phyloP scores from a whole-genome alignment of 208 protist species.

The Crithidia bombi region DNA sequence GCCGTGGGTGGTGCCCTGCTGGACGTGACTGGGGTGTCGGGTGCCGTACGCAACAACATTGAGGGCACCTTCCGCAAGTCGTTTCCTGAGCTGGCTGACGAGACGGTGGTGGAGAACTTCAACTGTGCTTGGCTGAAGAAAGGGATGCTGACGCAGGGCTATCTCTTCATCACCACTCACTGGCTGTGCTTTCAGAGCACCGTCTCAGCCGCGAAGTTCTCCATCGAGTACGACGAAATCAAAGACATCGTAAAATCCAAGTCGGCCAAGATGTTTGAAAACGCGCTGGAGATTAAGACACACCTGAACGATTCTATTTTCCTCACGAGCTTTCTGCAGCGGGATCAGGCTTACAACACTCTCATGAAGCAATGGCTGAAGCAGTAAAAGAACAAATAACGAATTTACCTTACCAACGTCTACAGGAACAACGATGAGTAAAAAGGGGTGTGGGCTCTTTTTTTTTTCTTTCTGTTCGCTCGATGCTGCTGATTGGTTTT shows the following conservation, averaged over 20 bases:
- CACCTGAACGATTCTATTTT: constrained; percentile 71
- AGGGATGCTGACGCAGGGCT: constrained; percentile 52
- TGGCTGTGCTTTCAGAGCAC: constrained; percentile 74
- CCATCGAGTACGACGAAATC: constrained; percentile 83
- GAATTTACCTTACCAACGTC: too few species aligned
- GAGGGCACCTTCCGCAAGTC: constrained; percentile 63
- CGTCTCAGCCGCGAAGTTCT: constrained; percentile 47
- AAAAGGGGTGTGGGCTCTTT: too few species aligned
- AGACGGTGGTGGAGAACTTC: constrained; percentile 72
- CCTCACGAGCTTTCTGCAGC: constrained; percentile 67
- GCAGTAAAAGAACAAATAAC: constrained; percentile 36
- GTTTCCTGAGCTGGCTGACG: constrained; percentile 57
- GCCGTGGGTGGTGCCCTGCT: constrained; percentile 69
- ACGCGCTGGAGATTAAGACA: constrained; percentile 67
- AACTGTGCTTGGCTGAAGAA: constrained; percentile 56
- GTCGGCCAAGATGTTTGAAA: constrained; percentile 69
- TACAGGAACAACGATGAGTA: too few species aligned
- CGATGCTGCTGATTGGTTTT: constrained; percentile 2
- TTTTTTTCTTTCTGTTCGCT: constrained; percentile 18
- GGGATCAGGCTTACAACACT: constrained; percentile 68
- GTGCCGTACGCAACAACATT: constrained; percentile 63
- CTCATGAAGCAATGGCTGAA: constrained; percentile 86
- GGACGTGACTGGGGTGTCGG: constrained; percentile 67
- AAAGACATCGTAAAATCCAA: constrained; percentile 78
- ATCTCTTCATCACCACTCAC: constrained; percentile 67